These are phyloP conservation scores for Lignosus rhinocerotis DNA, from an alignment of 1,284 basidiomycete genomes.

Conservation along the genomic window DNA sequence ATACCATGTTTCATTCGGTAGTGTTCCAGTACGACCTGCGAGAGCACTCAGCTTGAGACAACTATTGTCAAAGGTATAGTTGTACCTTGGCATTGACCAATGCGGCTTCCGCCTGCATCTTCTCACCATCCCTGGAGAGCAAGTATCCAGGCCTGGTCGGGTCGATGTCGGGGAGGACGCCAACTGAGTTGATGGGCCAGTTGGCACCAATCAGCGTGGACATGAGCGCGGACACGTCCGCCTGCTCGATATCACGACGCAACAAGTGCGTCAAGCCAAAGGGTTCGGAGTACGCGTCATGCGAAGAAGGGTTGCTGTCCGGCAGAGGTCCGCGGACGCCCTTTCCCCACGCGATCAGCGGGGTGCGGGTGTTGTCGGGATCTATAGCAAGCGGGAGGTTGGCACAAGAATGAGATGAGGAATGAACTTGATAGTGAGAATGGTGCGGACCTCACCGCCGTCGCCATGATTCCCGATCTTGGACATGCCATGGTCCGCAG, in stretches of 20 bases:
- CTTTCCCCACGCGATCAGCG: slow-evolving; percentile 82
- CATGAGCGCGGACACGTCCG: slow-evolving; percentile 83
- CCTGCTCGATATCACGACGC: slow-evolving; percentile 81
- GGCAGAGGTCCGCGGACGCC: slow-evolving; percentile 70
- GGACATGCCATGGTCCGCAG: slow-evolving; percentile 92
- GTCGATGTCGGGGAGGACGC: slow-evolving; percentile 70
- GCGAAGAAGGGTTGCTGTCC: slow-evolving; percentile 55
- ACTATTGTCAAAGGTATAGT: neutral
- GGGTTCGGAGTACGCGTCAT: slow-evolving; percentile 66
- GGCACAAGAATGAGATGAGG: neutral
- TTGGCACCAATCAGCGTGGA: slow-evolving; percentile 66
- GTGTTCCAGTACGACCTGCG: slow-evolving; percentile 73
- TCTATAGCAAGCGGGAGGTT: slow-evolving; percentile 44
- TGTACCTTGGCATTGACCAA: slow-evolving; percentile 69
- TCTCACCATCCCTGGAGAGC: slow-evolving; percentile 34
- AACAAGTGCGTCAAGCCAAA: slow-evolving; percentile 62
- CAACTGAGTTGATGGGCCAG: slow-evolving; percentile 79
- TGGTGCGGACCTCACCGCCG: slow-evolving; percentile 52
- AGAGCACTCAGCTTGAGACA: neutral
- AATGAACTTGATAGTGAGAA: neutral
- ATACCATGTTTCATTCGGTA: slow-evolving; percentile 78
- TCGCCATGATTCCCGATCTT: slow-evolving; percentile 90
- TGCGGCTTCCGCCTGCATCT: slow-evolving; percentile 54
- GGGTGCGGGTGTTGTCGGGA: slow-evolving; percentile 87
- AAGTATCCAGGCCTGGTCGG: slow-evolving; percentile 58